These are phyloP conservation scores for Cladorrhinum sp. DNA, from an alignment of 2,329 filamentous ascomycete species.

Conservation along the genomic window DNA sequence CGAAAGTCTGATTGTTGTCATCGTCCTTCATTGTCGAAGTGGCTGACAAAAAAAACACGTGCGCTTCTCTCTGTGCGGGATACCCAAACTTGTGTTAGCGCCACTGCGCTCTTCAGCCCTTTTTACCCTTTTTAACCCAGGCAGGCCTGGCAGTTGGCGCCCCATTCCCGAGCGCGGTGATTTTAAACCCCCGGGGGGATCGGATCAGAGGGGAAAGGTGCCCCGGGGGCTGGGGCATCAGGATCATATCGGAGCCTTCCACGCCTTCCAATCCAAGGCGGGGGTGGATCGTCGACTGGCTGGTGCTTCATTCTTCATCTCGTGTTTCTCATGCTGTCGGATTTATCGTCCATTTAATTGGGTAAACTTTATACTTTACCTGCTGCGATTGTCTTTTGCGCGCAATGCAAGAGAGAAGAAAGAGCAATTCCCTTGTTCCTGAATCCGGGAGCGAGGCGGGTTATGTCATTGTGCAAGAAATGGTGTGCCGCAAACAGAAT, in stretches of 20 bases:
- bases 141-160: neutral
- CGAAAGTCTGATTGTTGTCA: neutral
- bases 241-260: neutral
- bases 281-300: neutral
- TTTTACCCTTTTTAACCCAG: neutral
- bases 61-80: neutral
- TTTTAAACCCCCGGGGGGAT: neutral
- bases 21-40: neutral
- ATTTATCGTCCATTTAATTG: neutral
- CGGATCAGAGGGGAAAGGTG: neutral
- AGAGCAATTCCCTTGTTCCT: neutral
- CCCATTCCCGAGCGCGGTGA: neutral
- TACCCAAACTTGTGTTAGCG: neutral
- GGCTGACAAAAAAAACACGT: neutral
- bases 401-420: neutral
- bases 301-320: neutral
- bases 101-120: neutral
- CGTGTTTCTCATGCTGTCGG: neutral
- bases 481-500: neutral
- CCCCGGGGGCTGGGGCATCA: neutral
- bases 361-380: neutral
- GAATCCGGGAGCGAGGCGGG: neutral
- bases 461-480: neutral
- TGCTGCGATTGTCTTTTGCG: neutral
- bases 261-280: neutral